Percentiles rank a stretch among this genome's conserved stretches.
Conservation (phyloP, 805 yeast genomes). For the Kuraishia borneana region DNA sequence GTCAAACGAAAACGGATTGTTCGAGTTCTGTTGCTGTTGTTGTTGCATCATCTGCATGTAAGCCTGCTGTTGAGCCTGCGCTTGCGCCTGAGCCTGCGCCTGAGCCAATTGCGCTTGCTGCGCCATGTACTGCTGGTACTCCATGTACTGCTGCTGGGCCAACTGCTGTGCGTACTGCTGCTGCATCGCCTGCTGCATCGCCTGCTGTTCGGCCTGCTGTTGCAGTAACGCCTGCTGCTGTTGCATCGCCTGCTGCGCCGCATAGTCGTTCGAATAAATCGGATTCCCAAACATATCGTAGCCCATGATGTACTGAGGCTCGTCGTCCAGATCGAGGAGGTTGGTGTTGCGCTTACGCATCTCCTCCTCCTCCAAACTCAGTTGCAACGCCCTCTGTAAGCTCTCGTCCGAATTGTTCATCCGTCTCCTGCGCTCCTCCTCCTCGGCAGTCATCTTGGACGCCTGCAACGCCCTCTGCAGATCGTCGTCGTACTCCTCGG, state of each 20-base stretch:
- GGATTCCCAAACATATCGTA: conserved; percentile 63
- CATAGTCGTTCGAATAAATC: conserved; percentile 27
- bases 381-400: conserved; percentile 54
- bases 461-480: conserved; percentile 72
- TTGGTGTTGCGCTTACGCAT: conserved; percentile 38
- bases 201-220: conserved; percentile 10
- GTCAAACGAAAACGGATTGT: conserved; percentile 11
- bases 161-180: conserved; percentile 9
- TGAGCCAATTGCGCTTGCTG: conserved; percentile 2
- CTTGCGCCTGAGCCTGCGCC: conserved; percentile 8
- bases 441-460: conserved; percentile 72
- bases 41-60: conserved; percentile 10
- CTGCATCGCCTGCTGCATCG: conserved; percentile 11
- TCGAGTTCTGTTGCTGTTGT: conserved; percentile 9
- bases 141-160: conserved; percentile 11
- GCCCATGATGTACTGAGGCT: conserved; percentile 25
- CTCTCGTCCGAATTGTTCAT: conserved; percentile 44
- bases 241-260: conserved; percentile 9
- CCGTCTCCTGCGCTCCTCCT: conserved; percentile 54
- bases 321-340: conserved; percentile 43
- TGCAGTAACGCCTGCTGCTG: conserved; percentile 9
- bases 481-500: conserved; percentile 54
- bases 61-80: conserved; percentile 11
- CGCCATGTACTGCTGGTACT: conserved; percentile 1
- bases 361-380: conserved; percentile 71